phyloP scores from a whole-genome alignment of 352 stramenopile genomes.

The Globisporangium iwayamae region DNA sequence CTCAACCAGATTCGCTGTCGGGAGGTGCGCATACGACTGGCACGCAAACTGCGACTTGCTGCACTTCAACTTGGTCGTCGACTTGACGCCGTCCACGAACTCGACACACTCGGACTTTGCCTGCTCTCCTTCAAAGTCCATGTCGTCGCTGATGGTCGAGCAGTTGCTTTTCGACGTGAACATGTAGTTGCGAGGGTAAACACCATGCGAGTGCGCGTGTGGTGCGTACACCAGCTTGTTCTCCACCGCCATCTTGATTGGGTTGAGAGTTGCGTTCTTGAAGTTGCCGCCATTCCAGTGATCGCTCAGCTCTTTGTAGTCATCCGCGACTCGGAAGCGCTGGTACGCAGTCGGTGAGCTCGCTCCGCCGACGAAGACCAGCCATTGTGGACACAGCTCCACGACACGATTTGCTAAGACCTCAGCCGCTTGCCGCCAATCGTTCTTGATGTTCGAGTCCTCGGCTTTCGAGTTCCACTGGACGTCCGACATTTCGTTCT shows the following conservation, averaged over 20 bases:
- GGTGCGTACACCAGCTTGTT: slow-evolving; percentile 73
- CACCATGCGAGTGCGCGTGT: slow-evolving; percentile 53
- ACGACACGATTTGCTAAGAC: slow-evolving; percentile 39
- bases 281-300: slow-evolving; percentile 68
- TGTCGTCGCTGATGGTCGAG: slow-evolving; percentile 24
- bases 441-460: slow-evolving; percentile 26
- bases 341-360: slow-evolving; percentile 36
- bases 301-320: slow-evolving; percentile 34
- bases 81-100: slow-evolving; percentile 36
- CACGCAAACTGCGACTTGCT: slow-evolving; percentile 35
- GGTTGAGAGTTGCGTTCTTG: slow-evolving; percentile 48
- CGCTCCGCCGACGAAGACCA: slow-evolving; percentile 58
- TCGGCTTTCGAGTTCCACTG: slow-evolving; percentile 28
- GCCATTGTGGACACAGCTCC: slow-evolving; percentile 54
- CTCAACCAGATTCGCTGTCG: slow-evolving; percentile 15
- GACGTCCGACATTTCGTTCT: slow-evolving; percentile 47
- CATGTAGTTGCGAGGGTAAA: slow-evolving; percentile 60
- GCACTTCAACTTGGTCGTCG: slow-evolving; percentile 34
- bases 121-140: slow-evolving; percentile 21
- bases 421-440: slow-evolving; percentile 40
- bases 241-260: slow-evolving; percentile 31
- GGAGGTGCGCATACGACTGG: slow-evolving; percentile 40
- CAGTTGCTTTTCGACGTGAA: slow-evolving; percentile 44
- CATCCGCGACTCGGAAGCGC: slow-evolving; percentile 34
- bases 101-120: slow-evolving; percentile 36